A percentile compares a stretch with the other conserved stretches of the same genome.
phyloP scores from a whole-genome alignment of 495 filamentous ascomycete genomes.

The Lasiosphaeria miniovina region DNA sequence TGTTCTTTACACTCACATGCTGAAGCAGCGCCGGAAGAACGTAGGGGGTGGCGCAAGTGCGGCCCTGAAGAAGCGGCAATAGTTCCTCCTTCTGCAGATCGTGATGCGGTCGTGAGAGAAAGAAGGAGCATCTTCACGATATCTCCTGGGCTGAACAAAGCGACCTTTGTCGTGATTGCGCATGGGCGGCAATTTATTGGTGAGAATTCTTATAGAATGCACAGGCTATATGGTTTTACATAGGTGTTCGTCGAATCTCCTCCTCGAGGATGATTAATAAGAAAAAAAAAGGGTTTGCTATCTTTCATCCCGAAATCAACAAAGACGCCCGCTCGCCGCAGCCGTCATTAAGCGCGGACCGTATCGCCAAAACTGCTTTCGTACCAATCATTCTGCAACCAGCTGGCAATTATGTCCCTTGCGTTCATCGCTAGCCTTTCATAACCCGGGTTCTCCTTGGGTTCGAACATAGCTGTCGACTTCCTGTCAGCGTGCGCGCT shows the following conservation, averaged over 20 bases:
- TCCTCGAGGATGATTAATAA: no score
- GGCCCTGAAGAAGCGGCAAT: slow-evolving; percentile 30
- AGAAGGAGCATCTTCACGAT: background rate
- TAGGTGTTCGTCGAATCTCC: no score
- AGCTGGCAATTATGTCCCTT: slow-evolving; percentile 58
- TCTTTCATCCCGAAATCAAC: background rate
- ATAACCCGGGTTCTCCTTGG: slow-evolving; percentile 77
- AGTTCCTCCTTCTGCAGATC: background rate
- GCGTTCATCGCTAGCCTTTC: slow-evolving; percentile 63
- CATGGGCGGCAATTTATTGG: no score
- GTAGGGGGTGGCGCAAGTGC: slow-evolving; percentile 47
- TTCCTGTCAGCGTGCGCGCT: background rate
- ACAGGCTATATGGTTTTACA: no score
- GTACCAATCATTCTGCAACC: slow-evolving; percentile 56
- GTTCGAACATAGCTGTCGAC: slow-evolving; percentile 68
- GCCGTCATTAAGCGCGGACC: slow-evolving; percentile 15
- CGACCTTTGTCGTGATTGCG: no score
- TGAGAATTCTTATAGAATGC: no score
- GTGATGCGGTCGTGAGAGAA: no score
- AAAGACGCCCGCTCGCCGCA: slow-evolving; percentile 6
- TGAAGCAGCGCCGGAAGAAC: slow-evolving; percentile 75
- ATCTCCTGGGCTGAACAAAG: no score
- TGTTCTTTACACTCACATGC: slow-evolving; percentile 91
- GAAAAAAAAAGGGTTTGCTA: no score
- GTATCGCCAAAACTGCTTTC: slow-evolving; percentile 32